Evolutionary conservation across 441 rosid species (phyloP).

Genomic region (Biscutella laevigata): DNA sequence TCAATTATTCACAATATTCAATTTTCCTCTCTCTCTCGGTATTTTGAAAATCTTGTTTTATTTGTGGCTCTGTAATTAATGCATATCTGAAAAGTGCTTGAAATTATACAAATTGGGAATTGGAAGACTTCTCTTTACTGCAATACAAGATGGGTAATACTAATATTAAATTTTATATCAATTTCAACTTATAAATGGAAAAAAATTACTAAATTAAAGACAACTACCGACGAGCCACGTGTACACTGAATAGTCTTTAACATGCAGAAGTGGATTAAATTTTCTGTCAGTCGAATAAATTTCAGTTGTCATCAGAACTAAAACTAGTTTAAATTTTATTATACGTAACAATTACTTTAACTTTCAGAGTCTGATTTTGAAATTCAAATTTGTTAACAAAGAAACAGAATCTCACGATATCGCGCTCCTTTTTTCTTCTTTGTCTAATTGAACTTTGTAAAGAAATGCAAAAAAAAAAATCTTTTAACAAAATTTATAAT

Average conservation of each 20-base stretch:
- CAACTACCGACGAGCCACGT: constrained; percentile 15
- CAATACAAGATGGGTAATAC: constrained; percentile 23
- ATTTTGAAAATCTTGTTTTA: background rate
- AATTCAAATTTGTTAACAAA: constrained; percentile 15
- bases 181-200: constrained; percentile 11
- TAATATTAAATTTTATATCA: background rate
- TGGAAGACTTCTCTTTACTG: constrained; percentile 20
- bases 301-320: constrained; percentile 23
- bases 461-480: background rate
- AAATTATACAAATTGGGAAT: constrained; percentile 20
- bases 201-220: background rate
- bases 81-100: constrained; percentile 24
- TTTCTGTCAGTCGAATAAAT: constrained; percentile 31
- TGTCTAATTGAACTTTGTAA: background rate
- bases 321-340: constrained; percentile 12
- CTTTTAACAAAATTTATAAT: background rate
- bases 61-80: constrained; percentile 21
- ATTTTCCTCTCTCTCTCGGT: constrained; percentile 24
- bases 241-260: background rate
- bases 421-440: constrained; percentile 21
- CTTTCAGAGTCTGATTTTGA: constrained; percentile 11
- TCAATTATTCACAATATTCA: background rate
- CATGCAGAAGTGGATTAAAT: constrained; percentile 17
- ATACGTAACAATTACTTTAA: constrained; percentile 13
- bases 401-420: constrained; percentile 10